These are phyloP conservation scores for Eutrema salsugineum DNA, from an alignment of 441 rosid genomes.

Conservation along the genomic window DNA sequence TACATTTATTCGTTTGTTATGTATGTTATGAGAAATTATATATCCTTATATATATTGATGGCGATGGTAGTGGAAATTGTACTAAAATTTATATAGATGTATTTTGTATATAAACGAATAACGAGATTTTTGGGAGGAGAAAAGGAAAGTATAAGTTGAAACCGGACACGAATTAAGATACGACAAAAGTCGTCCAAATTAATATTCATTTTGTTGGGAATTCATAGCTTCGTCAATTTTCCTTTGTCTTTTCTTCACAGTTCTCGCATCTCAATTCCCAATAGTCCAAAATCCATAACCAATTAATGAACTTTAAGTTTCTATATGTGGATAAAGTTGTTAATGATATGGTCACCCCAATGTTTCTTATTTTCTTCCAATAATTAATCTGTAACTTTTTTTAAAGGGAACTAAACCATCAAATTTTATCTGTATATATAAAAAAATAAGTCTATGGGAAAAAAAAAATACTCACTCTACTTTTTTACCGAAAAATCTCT, in stretches of 20 bases:
- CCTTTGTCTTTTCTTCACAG: neutral
- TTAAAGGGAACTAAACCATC: neutral
- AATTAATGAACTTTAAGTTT: slow-evolving; percentile 1
- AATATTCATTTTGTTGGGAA: neutral
- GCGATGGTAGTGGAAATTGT: neutral
- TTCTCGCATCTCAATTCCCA: neutral
- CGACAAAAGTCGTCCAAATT: slow-evolving; percentile 5
- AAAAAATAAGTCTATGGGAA: too few relatives aligned
- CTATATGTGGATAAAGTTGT: slow-evolving; percentile 7
- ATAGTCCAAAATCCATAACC: neutral
- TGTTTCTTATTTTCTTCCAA: neutral
- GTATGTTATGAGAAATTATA: neutral
- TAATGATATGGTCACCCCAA: neutral
- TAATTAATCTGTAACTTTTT: neutral
- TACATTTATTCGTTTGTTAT: neutral
- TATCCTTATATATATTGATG: neutral
- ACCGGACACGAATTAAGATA: slow-evolving; percentile 20
- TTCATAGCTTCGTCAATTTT: neutral
- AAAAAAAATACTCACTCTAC: too few relatives aligned
- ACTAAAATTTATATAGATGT: neutral
- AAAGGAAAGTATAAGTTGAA: neutral
- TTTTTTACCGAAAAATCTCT: neutral
- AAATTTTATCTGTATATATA: neutral
- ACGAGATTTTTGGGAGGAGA: neutral
- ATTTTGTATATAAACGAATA: neutral